Base-by-base conservation (phyloP, 2,329 filamentous ascomycete species). In the Talaromyces sp. region DNA sequence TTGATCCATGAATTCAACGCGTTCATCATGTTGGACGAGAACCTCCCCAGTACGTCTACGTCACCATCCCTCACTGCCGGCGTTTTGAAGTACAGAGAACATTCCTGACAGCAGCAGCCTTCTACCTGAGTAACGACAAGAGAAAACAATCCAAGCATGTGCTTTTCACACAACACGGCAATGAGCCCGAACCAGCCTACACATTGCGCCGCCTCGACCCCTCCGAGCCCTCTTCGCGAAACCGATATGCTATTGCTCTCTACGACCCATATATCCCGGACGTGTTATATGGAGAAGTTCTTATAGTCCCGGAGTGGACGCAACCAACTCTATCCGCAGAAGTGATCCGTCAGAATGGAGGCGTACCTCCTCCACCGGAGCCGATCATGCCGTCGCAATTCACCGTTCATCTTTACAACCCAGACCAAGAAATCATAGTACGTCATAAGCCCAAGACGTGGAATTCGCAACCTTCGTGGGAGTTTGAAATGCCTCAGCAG, bases 341-440 rank as follows among this genome's bases (percentile, higher is more conserved):
- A 60, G 90, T 96, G 72, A 84, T 93, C 62, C 86, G 91, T 65
- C 83, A 77, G 64, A 84, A 89, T 71, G 88, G 87, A 65, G 89
- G 88, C 16, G 78, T 86, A 0, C 80, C 84, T 2, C 87, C 84
- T 23, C 84, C 84, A 16, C 88, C 89, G 0, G 84, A 89, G 64
- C 89, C 93, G 9, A 82, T 91, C 37, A 84, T 91, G 31, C 93
- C 93, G 0, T 87, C 88, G 62, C 82, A 86, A 60, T 96, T 98
- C 74, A 83, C 84, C n/a, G 83, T 98, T 42, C 89, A 93, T 69
- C 86, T 99, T 2, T 98, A 97, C 81, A 95, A 96, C 73, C 95
- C 95, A 0, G 93, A 98, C 73, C 92, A 95, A 75, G 84, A 89
- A 69, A 81, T 98, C 21, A 70, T 81, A 0, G 84, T 98, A 39